These are phyloP conservation scores for Leccinum ochraceum DNA, from an alignment of 768 basidiomycete species.

Conservation along the genomic window DNA sequence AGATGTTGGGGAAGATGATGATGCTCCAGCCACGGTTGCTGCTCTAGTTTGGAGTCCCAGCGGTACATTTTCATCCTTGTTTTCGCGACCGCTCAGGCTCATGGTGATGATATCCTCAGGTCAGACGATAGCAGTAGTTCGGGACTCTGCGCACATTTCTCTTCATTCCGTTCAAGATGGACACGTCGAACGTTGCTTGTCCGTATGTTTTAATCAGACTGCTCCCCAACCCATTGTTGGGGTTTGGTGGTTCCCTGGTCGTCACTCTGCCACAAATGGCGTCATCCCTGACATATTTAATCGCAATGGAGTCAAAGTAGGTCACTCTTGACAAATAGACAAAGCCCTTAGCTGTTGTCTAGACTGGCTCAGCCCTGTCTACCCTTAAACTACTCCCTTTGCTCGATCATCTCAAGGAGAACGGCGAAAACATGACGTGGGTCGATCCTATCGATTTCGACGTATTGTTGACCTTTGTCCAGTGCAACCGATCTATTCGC, in stretches of 20 bases:
- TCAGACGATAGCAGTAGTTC: conserved; percentile 70
- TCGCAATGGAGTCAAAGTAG: conserved; percentile 62
- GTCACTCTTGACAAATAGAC: conserved; percentile 21
- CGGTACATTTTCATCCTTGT: conserved; percentile 44
- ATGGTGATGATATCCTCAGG: conserved; percentile 38
- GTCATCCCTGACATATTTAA: conserved; percentile 77
- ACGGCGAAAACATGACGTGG: conserved; percentile 66
- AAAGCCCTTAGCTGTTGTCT: conserved; percentile 9
- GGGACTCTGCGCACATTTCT: conserved; percentile 65
- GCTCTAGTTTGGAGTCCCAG: conserved; percentile 82
- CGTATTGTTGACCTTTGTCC: conserved; percentile 21
- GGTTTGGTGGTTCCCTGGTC: conserved; percentile 75
- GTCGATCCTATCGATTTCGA: conserved; percentile 26
- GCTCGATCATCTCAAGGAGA: conserved; percentile 68
- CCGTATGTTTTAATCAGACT: conserved; percentile 30
- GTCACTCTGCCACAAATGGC: conserved; percentile 38
- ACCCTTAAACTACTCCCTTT: conserved; percentile 68
- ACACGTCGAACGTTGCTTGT: conserved; percentile 48
- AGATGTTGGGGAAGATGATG: conserved; percentile 53
- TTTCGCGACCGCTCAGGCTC: conserved; percentile 2
- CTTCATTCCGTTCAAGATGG: conserved; percentile 84
- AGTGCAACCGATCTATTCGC: conserved; percentile 82
- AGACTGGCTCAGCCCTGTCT: conserved; percentile 81
- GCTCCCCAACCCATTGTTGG: conserved; percentile 39
- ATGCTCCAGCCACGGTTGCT: conserved; percentile 48